Conservation (phyloP, 306 rosid genomes). For the Trifolium pratense region DNA sequence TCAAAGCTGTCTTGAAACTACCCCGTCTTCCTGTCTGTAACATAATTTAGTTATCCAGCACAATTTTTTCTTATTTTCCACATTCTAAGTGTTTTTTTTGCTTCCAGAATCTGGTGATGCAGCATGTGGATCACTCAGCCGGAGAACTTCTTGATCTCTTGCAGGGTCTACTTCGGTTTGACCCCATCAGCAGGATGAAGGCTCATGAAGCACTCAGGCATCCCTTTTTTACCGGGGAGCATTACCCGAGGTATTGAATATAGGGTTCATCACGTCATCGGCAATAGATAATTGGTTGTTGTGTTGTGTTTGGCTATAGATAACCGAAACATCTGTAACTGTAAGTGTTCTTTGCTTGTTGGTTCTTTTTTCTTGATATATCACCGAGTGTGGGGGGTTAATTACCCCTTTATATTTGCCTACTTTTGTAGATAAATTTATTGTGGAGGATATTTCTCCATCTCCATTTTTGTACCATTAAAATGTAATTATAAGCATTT, state of each 20-base stretch:
- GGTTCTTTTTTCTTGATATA: slow-evolving; percentile 8
- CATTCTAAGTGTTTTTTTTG: neutral
- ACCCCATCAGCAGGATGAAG: slow-evolving; percentile 60
- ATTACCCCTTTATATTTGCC: slow-evolving; percentile 5
- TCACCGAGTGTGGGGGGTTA: slow-evolving; percentile 7
- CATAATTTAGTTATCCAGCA: slow-evolving; percentile 12
- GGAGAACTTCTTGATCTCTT: slow-evolving; percentile 81
- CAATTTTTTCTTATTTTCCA: slow-evolving; percentile 21
- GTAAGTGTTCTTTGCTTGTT: slow-evolving; percentile 21
- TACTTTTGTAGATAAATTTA: slow-evolving; percentile 44
- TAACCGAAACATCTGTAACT: neutral
- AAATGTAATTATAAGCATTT: slow-evolving; percentile 35
- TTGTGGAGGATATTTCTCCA: slow-evolving; percentile 47
- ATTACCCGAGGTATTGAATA: slow-evolving; percentile 49
- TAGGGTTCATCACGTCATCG: neutral
- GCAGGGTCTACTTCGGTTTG: slow-evolving; percentile 76
- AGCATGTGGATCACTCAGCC: slow-evolving; percentile 84
- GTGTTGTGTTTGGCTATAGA: slow-evolving; percentile 25
- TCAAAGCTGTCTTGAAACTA: slow-evolving; percentile 74
- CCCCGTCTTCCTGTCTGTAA: slow-evolving; percentile 75
- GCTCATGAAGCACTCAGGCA: slow-evolving; percentile 73
- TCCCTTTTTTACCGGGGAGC: slow-evolving; percentile 66
- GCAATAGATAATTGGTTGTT: neutral
- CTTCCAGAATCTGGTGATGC: slow-evolving; percentile 78
- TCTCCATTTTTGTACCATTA: slow-evolving; percentile 44